A percentile compares a stretch with the other conserved stretches of the same genome.
Conservation (phyloP, 1,284 basidiomycete species). For the Agroathelia rolfsii region DNA sequence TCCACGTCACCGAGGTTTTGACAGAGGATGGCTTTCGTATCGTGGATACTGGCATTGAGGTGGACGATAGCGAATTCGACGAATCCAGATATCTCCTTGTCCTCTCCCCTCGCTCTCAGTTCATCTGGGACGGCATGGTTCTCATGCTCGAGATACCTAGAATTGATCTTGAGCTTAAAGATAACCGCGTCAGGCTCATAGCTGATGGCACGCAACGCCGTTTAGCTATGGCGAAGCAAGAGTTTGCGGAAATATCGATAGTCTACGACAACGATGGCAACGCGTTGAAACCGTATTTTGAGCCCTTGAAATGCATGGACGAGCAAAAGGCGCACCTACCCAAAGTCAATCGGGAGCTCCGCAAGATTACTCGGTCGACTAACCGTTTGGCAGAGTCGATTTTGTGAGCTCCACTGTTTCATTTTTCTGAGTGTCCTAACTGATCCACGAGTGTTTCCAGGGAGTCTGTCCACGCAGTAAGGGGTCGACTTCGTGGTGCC, state of each 20-base stretch:
- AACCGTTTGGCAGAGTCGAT: conserved; percentile 90
- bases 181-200: conserved; percentile 76
- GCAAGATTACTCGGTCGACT: conserved; percentile 84
- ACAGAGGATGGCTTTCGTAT: conserved; percentile 45
- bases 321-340: conserved; percentile 92
- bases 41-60: conserved; percentile 39
- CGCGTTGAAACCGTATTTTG: conserved; percentile 30
- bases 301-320: conserved; percentile 51
- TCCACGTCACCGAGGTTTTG: conserved; percentile 58
- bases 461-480: conserved; percentile 80
- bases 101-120: conserved; percentile 78
- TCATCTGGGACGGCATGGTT: conserved; percentile 93
- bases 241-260: conserved; percentile 63
- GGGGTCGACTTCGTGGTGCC: conserved; percentile 52
- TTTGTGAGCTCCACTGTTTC: too few species aligned
- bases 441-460: too few species aligned
- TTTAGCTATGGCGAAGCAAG: conserved; percentile 70
- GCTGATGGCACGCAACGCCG: conserved; percentile 81
- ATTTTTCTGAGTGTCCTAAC: too few species aligned
- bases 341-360: conserved; percentile 79
- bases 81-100: conserved; percentile 72
- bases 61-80: conserved; percentile 43
- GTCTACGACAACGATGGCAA: conserved; percentile 52
- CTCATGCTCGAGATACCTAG: conserved; percentile 60
- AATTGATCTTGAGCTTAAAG: conserved; percentile 72